Evolutionary conservation across 2,329 filamentous ascomycete species (phyloP), one percentile per base, ranked within the genome.

Genomic region (Pseudodiploospora longispora): DNA sequence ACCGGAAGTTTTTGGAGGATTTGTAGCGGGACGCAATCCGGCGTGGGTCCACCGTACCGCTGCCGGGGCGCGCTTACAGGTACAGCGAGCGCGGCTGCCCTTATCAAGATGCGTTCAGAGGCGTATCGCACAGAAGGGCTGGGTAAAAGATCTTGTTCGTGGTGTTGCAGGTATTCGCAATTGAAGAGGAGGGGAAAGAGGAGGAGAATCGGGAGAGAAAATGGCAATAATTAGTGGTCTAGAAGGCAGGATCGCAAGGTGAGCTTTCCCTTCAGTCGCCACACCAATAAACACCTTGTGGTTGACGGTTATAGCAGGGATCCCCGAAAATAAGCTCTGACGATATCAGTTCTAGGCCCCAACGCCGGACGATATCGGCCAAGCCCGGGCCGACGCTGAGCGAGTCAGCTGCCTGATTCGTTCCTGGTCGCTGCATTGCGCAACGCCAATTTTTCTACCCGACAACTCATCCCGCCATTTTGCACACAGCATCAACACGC

Each of bases 301-400:
- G 19, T 19, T 19, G 19, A 19, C 19, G 19, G 19, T 19, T 19
- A 39, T 31, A 8, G 6, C 27, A 34, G 12, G 12, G 32, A 9
- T 9, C 32, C 32, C 32, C 9, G 9, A 9, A 34, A 34, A 34
- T 9, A 34, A 12, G 32, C 12, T 34, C 12, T 12, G 8, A 34
- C 12, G 9, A 34, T 9, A 34, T 34, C 8, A 34, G 32, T 9
- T 9, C 8, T 9, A 34, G 9, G 32, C 12, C 32, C 32, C 32
- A 34, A 34, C 27, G 6, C n/a, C 30, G 45, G 34, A 54, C 49
- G 47, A 48, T 44, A 50, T 49, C 53, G 53, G 52, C 38, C 38
- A 32, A 42, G 29, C 43, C 44, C 48, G 51, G 48, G 35, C 51
- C 51, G 52, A 49, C 32, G 42, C 48, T 50, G 50, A 34, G 51